A percentile compares a stretch with the other conserved stretches of the same genome.
These are phyloP conservation scores for Xylariales sp. DNA, from an alignment of 2,329 filamentous ascomycete genomes.

Conservation along the genomic window DNA sequence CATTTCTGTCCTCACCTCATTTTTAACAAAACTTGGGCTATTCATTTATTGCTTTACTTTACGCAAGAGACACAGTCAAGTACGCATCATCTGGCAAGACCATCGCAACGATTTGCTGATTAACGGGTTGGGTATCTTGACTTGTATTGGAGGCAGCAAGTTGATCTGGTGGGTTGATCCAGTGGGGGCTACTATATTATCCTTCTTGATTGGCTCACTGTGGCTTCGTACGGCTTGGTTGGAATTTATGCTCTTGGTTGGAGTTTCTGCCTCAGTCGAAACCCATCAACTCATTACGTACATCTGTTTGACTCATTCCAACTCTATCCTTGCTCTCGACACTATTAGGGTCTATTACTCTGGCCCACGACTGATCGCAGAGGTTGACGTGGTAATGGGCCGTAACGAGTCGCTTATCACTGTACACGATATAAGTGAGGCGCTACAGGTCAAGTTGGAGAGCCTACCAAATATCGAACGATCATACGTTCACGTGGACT, in stretches of 20 bases:
- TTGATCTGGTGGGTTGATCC: slow-evolving; percentile 94
- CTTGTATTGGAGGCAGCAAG: slow-evolving; percentile 83
- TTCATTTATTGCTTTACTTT: slow-evolving; percentile 93
- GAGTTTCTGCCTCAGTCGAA: slow-evolving; percentile 78
- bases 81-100: slow-evolving; percentile 92
- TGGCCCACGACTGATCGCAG: slow-evolving; percentile 83
- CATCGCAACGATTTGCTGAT: slow-evolving; percentile 97
- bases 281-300: slow-evolving; percentile 95
- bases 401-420: slow-evolving; percentile 65
- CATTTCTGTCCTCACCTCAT: slow-evolving; percentile 79
- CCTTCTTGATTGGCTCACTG: slow-evolving; percentile 68
- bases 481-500: slow-evolving; percentile 95
- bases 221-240: slow-evolving; percentile 84
- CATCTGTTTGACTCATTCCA: slow-evolving; percentile 88
- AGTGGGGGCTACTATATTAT: slow-evolving; percentile 81
- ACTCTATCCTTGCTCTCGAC: slow-evolving; percentile 78
- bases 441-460: slow-evolving; percentile 90
- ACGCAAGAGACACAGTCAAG: slow-evolving; percentile 85
- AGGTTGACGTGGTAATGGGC: slow-evolving; percentile 96
- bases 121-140: slow-evolving; percentile 89
- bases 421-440: slow-evolving; percentile 92
- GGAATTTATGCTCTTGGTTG: slow-evolving; percentile 89
- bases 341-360: slow-evolving; percentile 93
- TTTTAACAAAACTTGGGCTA: slow-evolving; percentile 74
- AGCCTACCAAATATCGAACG: slow-evolving; percentile 86